These are phyloP conservation scores for Colletotrichum sp. DNA, from an alignment of 2,329 filamentous ascomycete genomes.

Conservation along the genomic window DNA sequence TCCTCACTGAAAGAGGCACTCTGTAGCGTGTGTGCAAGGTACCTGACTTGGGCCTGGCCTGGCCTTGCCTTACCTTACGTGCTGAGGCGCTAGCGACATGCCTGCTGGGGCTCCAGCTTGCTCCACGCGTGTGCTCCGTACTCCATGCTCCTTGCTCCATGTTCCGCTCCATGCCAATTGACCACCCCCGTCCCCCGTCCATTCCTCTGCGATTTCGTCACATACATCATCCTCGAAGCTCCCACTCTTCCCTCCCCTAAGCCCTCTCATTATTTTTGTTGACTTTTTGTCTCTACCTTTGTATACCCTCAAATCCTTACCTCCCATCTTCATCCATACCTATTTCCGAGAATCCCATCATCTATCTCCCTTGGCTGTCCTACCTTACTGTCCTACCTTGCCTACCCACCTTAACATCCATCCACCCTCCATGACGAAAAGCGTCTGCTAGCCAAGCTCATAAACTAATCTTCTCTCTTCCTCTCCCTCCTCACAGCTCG, in stretches of 20 bases:
- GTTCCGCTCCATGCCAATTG: slow-evolving; percentile 19
- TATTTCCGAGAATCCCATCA: background rate
- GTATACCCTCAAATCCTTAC: background rate
- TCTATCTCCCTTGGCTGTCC: background rate
- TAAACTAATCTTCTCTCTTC: slow-evolving; percentile 21
- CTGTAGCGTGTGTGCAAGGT: background rate
- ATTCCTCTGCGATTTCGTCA: slow-evolving; percentile 22
- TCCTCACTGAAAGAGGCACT: background rate
- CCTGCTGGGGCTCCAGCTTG: background rate
- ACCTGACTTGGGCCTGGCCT: background rate
- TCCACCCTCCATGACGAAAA: slow-evolving; percentile 18
- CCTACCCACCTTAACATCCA: slow-evolving; percentile 29
- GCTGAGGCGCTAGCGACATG: background rate
- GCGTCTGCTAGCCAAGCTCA: slow-evolving; percentile 11
- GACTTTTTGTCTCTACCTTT: background rate
- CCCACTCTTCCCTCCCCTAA: background rate
- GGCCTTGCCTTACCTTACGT: background rate
- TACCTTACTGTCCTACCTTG: slow-evolving; percentile 22
- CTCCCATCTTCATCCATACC: background rate
- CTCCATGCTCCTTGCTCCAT: slow-evolving; percentile 8
- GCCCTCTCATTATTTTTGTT: background rate
- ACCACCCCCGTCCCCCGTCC: slow-evolving; percentile 4
- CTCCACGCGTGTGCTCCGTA: background rate
- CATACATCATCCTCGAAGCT: slow-evolving; percentile 18
- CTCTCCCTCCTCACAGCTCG: slow-evolving; percentile 41